Evolutionary conservation across 306 rosid genomes (phyloP).

Genomic region (Cucurbita argyrosperma): DNA sequence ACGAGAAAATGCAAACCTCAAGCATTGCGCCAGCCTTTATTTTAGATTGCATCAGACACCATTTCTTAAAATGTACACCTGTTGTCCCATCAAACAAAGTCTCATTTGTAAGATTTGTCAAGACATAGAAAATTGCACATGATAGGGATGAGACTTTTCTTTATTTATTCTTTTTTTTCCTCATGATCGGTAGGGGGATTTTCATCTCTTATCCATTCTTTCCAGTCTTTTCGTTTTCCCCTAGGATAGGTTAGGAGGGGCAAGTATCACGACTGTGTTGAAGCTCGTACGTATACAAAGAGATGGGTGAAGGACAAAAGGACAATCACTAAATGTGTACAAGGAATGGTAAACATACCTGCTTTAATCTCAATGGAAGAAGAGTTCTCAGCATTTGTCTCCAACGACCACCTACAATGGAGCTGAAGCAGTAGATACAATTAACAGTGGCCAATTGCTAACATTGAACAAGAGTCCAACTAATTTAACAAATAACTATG

Average conservation of each 20-base stretch:
- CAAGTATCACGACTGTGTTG: neutral
- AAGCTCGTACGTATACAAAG: neutral
- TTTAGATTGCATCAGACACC: constrained; percentile 95
- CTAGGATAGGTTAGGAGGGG: neutral
- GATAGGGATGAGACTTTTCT: neutral
- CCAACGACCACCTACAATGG: constrained; percentile 73
- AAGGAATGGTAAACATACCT: constrained; percentile 38
- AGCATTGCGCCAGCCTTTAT: constrained; percentile 76
- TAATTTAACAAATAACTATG: neutral
- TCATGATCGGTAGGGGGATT: no score
- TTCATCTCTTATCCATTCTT: neutral
- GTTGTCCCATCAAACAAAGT: neutral
- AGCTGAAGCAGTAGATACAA: constrained; percentile 38
- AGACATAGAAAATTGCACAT: neutral
- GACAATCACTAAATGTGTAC: neutral
- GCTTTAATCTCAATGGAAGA: constrained; percentile 64
- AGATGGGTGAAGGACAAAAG: neutral
- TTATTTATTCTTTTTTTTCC: neutral
- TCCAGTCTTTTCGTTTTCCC: neutral
- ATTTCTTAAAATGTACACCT: constrained; percentile 98
- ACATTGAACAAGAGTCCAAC: neutral
- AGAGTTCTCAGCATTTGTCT: constrained; percentile 41
- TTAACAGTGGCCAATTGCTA: neutral
- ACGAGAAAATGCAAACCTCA: constrained; percentile 50
- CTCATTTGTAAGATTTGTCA: neutral